Evolutionary conservation across 805 yeast genomes (phyloP), one percentile per base, ranked within the genome.

Genomic region (Saccharomycopsis fermentans): DNA sequence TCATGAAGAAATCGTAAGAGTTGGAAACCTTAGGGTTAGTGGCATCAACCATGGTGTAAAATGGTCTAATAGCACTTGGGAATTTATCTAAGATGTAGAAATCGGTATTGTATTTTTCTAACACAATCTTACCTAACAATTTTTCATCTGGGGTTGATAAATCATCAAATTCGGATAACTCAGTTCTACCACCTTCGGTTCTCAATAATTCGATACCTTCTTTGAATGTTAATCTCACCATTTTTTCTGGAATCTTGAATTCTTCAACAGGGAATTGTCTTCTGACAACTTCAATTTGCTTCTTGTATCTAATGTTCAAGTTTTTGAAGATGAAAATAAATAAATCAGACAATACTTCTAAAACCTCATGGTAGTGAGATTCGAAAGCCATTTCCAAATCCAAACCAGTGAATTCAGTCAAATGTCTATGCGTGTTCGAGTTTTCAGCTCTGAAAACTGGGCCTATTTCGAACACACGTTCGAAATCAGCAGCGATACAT

Each of bases 401-500:
- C 67, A 95, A 83, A 60, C 99, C 99, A 62, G 87, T 87, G 73
- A 94, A 94, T 75, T 94, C 99, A 59, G 99, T 94, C 96, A 94
- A 86, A 75, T 94, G 99, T 77, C 99, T 91, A 74, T 94, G 98
- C 21, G 99, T 92, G 78, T 94, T 91, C 62, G 98, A 92, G 80
- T 94, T 92, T 74, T 94, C 99, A 59, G 99, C 99, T 76, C 99
- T 84, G 82, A 94, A 94, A 51, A 94, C 98, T 39, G 99, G 98
- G 1, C 94, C 98, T 68, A 94, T 81, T 77, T 94, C 99, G 71
- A 83, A 94, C 54, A 94, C 99, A 68, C 82, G 83, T 78, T 94
- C 99, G 68, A 92, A 94, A 77, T 94, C 99, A 61, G 96, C 95
- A 53, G 97, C 96, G 74, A 94, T 94, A 72, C 92, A 82, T 80